Percentiles rank a stretch among this genome's conserved stretches.
Conservation (phyloP, 1,284 basidiomycete species). For the Schizophyllum commune region DNA sequence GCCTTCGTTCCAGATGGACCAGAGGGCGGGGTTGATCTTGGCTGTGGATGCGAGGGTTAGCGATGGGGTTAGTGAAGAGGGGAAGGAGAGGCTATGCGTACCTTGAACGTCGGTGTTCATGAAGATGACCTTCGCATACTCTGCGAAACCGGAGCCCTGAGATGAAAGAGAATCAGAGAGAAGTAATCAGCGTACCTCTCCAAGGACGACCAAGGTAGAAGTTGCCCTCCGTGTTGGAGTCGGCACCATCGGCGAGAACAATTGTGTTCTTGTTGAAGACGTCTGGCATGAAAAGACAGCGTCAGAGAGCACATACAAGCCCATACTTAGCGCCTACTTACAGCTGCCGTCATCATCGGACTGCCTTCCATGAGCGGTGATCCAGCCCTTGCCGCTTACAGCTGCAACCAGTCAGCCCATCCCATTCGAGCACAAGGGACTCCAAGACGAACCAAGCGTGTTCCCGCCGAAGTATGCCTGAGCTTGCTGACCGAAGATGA, state of each 20-base stretch:
- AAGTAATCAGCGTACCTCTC: slow-evolving; percentile 25
- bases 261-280: slow-evolving; percentile 41
- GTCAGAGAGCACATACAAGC: not conserved
- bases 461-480: slow-evolving; percentile 40
- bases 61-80: not conserved
- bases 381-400: slow-evolving; percentile 32
- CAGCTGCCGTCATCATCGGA: slow-evolving; percentile 40
- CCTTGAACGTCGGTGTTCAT: slow-evolving; percentile 32
- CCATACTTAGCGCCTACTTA: slow-evolving; percentile 19
- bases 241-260: slow-evolving; percentile 35
- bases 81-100: not conserved
- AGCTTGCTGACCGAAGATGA: slow-evolving; percentile 41
- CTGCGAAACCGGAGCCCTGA: not conserved
- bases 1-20: slow-evolving; percentile 37
- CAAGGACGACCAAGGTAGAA: slow-evolving; percentile 46
- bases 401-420: not conserved
- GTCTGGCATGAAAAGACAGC: slow-evolving; percentile 20
- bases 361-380: slow-evolving; percentile 46
- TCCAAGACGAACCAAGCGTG: slow-evolving; percentile 25
- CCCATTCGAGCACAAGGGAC: not conserved
- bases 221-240: slow-evolving; percentile 27
- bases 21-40: slow-evolving; percentile 34
- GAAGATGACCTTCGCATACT: slow-evolving; percentile 28
- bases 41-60: slow-evolving; percentile 7
- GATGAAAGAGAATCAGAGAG: not conserved